phyloP scores from a whole-genome alignment of 2,329 filamentous ascomycete species.

The Hymenoscyphus salicellus region DNA sequence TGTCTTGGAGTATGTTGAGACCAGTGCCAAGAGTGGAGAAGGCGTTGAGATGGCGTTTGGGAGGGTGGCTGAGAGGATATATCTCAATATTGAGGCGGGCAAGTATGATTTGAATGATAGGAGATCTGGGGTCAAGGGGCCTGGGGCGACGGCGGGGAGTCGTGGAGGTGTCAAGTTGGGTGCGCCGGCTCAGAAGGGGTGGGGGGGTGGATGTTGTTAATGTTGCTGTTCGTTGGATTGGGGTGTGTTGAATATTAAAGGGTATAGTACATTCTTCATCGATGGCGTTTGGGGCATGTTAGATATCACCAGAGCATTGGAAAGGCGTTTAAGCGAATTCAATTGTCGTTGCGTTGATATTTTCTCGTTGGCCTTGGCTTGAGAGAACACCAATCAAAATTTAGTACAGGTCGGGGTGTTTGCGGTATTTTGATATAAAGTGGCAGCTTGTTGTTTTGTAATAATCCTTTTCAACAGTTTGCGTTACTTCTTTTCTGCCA shows the following conservation, averaged over 20 bases:
- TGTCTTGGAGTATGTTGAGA: conserved; percentile 92
- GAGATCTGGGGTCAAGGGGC: conserved; percentile 83
- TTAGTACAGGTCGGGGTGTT: too few species aligned
- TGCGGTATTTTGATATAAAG: too few species aligned
- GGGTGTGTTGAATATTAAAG: conserved; percentile 16
- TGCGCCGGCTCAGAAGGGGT: conserved; percentile 22
- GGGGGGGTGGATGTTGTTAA: conserved; percentile 32
- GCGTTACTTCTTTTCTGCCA: too few species aligned
- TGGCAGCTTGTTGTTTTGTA: too few species aligned
- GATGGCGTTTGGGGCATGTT: conserved; percentile 22
- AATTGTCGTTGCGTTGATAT: background rate
- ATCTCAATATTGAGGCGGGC: conserved; percentile 92
- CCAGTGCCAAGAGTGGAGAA: conserved; percentile 90
- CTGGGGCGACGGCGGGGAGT: conserved; percentile 44
- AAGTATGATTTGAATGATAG: conserved; percentile 88
- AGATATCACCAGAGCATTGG: conserved; percentile 28
- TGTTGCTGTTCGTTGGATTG: background rate
- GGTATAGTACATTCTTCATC: conserved; percentile 18
- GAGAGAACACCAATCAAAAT: background rate
- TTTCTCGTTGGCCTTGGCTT: background rate
- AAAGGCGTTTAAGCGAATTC: conserved; percentile 16
- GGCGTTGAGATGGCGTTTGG: conserved; percentile 92
- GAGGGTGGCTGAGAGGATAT: conserved; percentile 91
- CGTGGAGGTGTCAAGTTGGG: conserved; percentile 45
- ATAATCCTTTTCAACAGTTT: too few species aligned